Evolutionary conservation across 805 yeast species (phyloP), one percentile per base, ranked within the genome.

Genomic region (Pichia ethanolica): DNA sequence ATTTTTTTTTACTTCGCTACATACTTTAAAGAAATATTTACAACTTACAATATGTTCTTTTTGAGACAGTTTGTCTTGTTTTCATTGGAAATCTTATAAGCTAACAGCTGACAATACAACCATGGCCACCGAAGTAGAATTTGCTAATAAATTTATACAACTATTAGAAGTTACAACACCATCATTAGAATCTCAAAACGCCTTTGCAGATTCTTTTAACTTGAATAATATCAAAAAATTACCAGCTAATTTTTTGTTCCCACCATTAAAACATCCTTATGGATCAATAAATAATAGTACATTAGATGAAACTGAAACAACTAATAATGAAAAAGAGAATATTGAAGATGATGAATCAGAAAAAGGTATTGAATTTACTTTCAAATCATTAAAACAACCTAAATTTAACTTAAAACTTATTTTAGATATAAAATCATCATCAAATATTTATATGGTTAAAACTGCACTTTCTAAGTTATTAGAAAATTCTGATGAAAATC

Each of bases 361-460:
- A 28, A 9, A 7, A 27, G 20, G 25, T 7, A 14, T 45, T 14
- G 44, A 45, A 26, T 14, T 45, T 8, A 45, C 51, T 3, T 71
- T 87, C 61, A 83, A 83, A 64, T 83, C 90, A 33, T 75, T 88
- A 48, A 80, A 82, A 57, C 78, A 83, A 5, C 95, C 95, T 6
- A 86, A 82, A 60, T 84, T 86, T 64, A 62, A 68, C 37, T 54
- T 52, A 4, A 35, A 50, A 13, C 28, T 62, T 1, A n/a, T 14
- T 12, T 20, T 48, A 9, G 49, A 48, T 20, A 45, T 56, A 5
- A 44, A 57, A 45, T 48, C 68, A 59, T 35, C 53, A 60, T 5
- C 56, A 34, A 26, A 64, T 60, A 37, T 64, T 50, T 69, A 67
- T 57, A 64, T 68, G 37, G 56, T 74, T 41, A 78, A 77, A 56